Evolutionary conservation across 2,329 filamentous ascomycete genomes (phyloP).

Genomic region (Claviceps pazoutovae): DNA sequence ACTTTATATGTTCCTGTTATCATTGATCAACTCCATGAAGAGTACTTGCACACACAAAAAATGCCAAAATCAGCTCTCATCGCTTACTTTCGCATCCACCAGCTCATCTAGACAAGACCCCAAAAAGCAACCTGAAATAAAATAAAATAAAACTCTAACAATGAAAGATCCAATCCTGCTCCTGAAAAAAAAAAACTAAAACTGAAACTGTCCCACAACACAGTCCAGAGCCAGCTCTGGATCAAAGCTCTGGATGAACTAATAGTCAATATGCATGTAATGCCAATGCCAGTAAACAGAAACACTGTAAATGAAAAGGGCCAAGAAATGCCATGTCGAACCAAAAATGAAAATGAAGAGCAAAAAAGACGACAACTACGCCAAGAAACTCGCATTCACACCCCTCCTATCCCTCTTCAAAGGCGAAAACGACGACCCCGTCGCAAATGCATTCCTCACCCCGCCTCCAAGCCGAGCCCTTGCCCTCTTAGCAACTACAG

Average conservation of each 20-base stretch:
- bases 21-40: too few relatives aligned
- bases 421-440: conserved; percentile 49
- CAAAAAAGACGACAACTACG: conserved; percentile 15
- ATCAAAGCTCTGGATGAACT: neutral
- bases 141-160: neutral
- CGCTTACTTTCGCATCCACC: neutral
- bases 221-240: neutral
- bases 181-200: neutral
- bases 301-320: neutral
- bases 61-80: neutral
- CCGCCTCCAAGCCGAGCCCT: conserved; percentile 10
- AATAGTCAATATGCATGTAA: too few relatives aligned
- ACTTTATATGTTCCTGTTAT: too few relatives aligned
- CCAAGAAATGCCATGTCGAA: neutral
- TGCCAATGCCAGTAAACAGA: neutral
- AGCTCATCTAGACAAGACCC: neutral
- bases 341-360: neutral
- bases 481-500: conserved; percentile 3
- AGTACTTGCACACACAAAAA: too few relatives aligned
- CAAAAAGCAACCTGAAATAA: neutral
- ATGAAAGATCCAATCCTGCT: neutral
- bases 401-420: conserved; percentile 56
- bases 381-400: conserved; percentile 46
- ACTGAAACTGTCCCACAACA: neutral
- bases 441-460: conserved; percentile 33